Evolutionary conservation across 1,284 basidiomycete species (phyloP), one percentile per base, ranked within the genome.

Genomic region (Ustilago curta): DNA sequence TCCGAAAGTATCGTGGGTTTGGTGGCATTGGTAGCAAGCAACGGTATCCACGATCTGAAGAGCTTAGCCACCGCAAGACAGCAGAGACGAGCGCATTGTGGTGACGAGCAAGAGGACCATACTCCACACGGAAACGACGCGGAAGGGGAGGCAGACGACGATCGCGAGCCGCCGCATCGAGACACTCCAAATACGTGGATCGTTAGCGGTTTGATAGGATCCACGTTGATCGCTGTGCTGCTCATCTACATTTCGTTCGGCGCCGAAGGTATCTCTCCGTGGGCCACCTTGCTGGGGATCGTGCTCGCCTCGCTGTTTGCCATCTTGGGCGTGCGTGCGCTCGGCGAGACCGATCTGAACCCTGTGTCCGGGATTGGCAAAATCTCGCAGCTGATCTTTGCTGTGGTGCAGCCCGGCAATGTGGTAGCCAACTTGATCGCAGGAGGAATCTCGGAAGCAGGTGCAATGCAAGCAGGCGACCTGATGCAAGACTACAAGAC

Each of bases 401-500:
- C 94, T 1, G 91, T 95, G 86, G 89, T 97, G 47, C 95, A 97
- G 83, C 95, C 95, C 0, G 93, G 94, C 32, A 84, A 85, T 49
- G 64, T 97, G 19, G 93, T 97, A 4, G 95, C 95, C 5, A 97
- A 97, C 83, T 92, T 98, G 80, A 93, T 98, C 60, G 95, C 95
- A 3, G 95, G 95, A 11, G 95, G 94, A 37, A 94, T 98, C 16
- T 92, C 94, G 6, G 95, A 98, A 87, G 95, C 95, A 29, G 95
- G 95, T 18, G 95, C 95, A 25, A 93, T 93, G 86, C 94, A 97
- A 90, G 94, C 95, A 8, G 96, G 95, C 18, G 95, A 98, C 85
- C 89, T 98, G 19, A 97, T 98, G 95, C 95, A 98, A 87, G 96
- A 98, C 85, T 88, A 97, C 76, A 98, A 98, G 87, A 97, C 95